Percentiles rank a stretch among this genome's conserved stretches.
phyloP scores from a whole-genome alignment of 1,284 basidiomycete species.

The Mixia osmundae region DNA sequence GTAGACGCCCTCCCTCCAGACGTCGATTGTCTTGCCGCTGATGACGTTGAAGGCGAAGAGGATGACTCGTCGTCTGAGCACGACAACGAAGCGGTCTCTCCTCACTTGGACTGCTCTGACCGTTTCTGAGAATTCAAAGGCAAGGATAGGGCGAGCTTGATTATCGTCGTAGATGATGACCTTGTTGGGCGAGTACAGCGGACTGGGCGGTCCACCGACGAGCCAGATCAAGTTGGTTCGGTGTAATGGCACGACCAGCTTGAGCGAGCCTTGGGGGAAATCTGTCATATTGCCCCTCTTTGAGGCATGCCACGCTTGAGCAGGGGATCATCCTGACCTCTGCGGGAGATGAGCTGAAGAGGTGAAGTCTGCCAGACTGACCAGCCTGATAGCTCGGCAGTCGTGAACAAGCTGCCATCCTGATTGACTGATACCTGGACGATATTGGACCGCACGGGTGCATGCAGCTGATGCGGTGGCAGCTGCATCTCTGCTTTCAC shows the following conservation, averaged over 20 bases:
- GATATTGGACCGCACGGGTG: neutral
- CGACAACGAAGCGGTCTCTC: slow-evolving; percentile 58
- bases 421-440: neutral
- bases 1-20: slow-evolving; percentile 49
- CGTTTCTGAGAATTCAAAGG: slow-evolving; percentile 72
- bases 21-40: slow-evolving; percentile 11
- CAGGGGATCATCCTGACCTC: neutral
- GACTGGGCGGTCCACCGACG: slow-evolving; percentile 34
- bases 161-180: slow-evolving; percentile 73
- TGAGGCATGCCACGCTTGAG: no score
- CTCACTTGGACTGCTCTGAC: slow-evolving; percentile 59
- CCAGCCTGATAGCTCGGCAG: slow-evolving; percentile 1
- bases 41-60: slow-evolving; percentile 44
- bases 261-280: slow-evolving; percentile 21
- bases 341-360: neutral
- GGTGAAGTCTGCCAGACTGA: neutral
- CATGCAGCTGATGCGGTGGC: slow-evolving; percentile 1
- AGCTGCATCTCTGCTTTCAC: slow-evolving; percentile 1
- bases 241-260: slow-evolving; percentile 52
- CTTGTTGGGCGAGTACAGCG: slow-evolving; percentile 86
- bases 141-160: slow-evolving; percentile 46
- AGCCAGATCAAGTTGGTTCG: slow-evolving; percentile 66
- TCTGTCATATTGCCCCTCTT: neutral
- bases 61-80: slow-evolving; percentile 50
- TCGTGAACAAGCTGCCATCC: neutral